Conservation (phyloP, 2,329 filamentous ascomycete species). For the Hymenoscyphus infarciens region DNA sequence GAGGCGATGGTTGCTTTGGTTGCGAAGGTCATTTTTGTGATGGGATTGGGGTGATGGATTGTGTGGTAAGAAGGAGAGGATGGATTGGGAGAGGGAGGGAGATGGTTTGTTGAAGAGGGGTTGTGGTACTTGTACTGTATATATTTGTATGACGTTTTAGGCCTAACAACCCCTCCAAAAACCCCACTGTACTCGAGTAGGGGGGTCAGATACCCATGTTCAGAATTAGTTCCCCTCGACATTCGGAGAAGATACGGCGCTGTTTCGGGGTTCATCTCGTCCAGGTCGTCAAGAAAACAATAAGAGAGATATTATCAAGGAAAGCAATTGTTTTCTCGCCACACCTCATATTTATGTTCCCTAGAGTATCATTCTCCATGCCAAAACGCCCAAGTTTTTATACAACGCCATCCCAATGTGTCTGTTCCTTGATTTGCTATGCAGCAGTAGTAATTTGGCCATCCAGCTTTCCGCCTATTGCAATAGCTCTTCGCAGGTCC, state of each 20-base stretch:
- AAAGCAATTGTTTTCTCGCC: slow-evolving; percentile 4
- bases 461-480: slow-evolving; percentile 23
- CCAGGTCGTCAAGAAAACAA: background rate
- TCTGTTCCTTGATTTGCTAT: slow-evolving; percentile 27
- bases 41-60: background rate
- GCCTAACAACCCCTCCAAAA: slow-evolving; percentile 26
- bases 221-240: too few species aligned
- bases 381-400: slow-evolving; percentile 29
- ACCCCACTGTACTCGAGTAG: too few species aligned
- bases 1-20: slow-evolving; percentile 85
- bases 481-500: slow-evolving; percentile 95
- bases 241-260: too few species aligned
- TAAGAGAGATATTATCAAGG: background rate
- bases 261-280: too few species aligned
- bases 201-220: too few species aligned
- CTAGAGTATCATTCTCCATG: background rate
- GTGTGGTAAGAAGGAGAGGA: background rate
- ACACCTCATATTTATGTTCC: background rate
- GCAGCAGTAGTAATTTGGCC: slow-evolving; percentile 2
- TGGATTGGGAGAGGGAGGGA: background rate
- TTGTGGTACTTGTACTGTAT: slow-evolving; percentile 4
- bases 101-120: slow-evolving; percentile 4
- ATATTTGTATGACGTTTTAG: slow-evolving; percentile 28
- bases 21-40: slow-evolving; percentile 70
- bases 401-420: slow-evolving; percentile 29